Percentiles rank a stretch among this genome's conserved stretches.
phyloP scores from a whole-genome alignment of 2,329 filamentous ascomycete genomes.

The Lasiodiplodia sp. region DNA sequence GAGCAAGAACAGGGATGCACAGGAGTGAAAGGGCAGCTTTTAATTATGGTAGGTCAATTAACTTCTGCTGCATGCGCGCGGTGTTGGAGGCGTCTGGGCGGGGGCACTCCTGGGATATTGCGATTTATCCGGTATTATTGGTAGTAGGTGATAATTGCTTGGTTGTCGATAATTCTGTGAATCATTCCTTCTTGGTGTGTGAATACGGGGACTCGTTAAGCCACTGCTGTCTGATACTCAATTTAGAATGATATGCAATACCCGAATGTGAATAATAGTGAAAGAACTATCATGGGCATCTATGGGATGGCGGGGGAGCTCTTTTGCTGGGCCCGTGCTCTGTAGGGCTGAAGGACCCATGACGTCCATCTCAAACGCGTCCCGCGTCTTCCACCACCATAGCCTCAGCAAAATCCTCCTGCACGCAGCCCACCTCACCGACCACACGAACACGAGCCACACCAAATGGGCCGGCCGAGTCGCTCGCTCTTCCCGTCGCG shows the following conservation, averaged over 20 bases:
- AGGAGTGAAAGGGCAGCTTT: not conserved
- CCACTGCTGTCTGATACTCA: not conserved
- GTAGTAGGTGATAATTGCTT: constrained; percentile 3
- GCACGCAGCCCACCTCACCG: not conserved
- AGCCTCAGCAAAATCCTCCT: not conserved
- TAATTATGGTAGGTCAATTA: not conserved
- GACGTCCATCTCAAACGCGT: constrained; percentile 23
- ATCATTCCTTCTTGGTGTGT: not conserved
- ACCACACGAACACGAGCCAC: not conserved
- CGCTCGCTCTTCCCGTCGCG: not conserved
- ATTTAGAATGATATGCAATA: not conserved
- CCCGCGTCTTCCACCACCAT: constrained; percentile 20
- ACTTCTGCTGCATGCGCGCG: constrained; percentile 13
- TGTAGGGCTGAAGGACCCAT: constrained; percentile 26
- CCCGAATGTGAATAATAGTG: not conserved
- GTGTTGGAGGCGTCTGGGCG: constrained; percentile 18
- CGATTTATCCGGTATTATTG: not conserved
- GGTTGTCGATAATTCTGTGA: not conserved
- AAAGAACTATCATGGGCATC: too few relatives aligned
- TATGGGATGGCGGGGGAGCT: not conserved
- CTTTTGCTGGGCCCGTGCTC: constrained; percentile 9
- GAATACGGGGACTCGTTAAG: not conserved
- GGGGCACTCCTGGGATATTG: not conserved
- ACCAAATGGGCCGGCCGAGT: not conserved
- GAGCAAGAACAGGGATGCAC: constrained; percentile 35